Percentiles rank a stretch among this genome's conserved stretches.
Evolutionary conservation across 352 stramenopile genomes (phyloP).

Genomic region (Blastocystis sp.): DNA sequence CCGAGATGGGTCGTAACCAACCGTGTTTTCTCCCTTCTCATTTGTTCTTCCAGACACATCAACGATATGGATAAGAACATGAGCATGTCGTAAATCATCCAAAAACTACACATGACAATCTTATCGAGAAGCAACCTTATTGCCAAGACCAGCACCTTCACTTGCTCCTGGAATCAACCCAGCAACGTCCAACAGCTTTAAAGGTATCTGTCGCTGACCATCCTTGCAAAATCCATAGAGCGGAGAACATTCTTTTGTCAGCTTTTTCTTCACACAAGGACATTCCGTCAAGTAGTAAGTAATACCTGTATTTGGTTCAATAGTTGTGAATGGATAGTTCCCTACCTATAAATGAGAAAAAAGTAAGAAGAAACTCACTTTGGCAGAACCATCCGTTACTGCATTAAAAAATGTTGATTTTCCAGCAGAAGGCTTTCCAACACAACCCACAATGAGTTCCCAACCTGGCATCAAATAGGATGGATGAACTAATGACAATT

Average conservation of each 20-base stretch:
- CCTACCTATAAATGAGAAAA: slow-evolving; percentile 67
- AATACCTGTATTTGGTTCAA: slow-evolving; percentile 79
- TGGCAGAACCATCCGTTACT: slow-evolving; percentile 78
- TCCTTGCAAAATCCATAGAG: slow-evolving; percentile 58
- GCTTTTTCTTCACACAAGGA: slow-evolving; percentile 64
- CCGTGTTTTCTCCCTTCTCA: slow-evolving; percentile 77
- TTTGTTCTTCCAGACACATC: slow-evolving; percentile 79
- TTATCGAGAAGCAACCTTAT: slow-evolving; percentile 85
- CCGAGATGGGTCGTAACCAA: slow-evolving; percentile 74
- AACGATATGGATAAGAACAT: slow-evolving; percentile 81
- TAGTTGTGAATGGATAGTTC: slow-evolving; percentile 81
- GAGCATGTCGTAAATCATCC: slow-evolving; percentile 77
- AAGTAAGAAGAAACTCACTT: not conserved
- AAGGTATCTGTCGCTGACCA: slow-evolving; percentile 62
- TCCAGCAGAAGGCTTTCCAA: slow-evolving; percentile 77
- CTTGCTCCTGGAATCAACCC: slow-evolving; percentile 82
- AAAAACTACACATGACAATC: slow-evolving; percentile 70
- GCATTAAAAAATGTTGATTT: slow-evolving; percentile 83
- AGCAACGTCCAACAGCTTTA: slow-evolving; percentile 85
- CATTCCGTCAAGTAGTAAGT: slow-evolving; percentile 79
- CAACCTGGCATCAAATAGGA: slow-evolving; percentile 51
- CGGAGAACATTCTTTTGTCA: slow-evolving; percentile 24
- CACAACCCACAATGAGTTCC: slow-evolving; percentile 78
- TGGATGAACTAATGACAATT: not conserved
- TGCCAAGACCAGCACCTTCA: slow-evolving; percentile 86